A percentile compares a stretch with the other conserved stretches of the same genome.
Conservation (phyloP, 1,139 yeast species). For the Entelexis paramagnoliae region DNA sequence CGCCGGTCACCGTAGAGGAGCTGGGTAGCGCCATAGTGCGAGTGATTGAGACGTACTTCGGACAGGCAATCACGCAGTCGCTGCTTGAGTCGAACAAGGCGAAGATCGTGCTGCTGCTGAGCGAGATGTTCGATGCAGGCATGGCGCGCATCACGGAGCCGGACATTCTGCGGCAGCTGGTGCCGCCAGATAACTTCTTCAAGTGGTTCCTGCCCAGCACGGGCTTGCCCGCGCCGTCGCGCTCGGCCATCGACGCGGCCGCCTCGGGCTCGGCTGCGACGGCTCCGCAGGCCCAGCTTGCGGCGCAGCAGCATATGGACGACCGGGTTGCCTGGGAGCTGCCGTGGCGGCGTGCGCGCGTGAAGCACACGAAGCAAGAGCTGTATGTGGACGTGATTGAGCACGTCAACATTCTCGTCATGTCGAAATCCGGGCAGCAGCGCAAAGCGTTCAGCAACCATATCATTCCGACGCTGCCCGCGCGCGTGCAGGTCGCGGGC, state of each 20-base stretch:
- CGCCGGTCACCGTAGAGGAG: conserved; percentile 44
- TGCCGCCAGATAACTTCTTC: conserved; percentile 39
- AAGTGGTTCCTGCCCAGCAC: conserved; percentile 8
- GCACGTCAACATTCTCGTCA: conserved; percentile 30
- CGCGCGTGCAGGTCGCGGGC: conserved; percentile 39
- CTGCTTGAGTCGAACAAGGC: conserved; percentile 59
- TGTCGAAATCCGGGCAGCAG: not conserved
- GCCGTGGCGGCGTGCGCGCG: conserved; percentile 57
- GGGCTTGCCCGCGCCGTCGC: not conserved
- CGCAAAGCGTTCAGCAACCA: not conserved
- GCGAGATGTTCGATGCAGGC: conserved; percentile 70
- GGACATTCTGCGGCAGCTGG: conserved; percentile 57
- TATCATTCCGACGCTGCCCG: not conserved
- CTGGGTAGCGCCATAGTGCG: conserved; percentile 45
- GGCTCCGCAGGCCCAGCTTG: not conserved
- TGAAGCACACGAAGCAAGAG: conserved; percentile 63
- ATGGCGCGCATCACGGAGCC: conserved; percentile 62
- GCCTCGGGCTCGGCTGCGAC: not conserved
- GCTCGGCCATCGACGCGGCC: conserved; percentile 13
- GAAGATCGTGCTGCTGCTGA: conserved; percentile 48
- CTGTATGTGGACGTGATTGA: conserved; percentile 71
- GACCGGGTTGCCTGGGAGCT: conserved; percentile 14
- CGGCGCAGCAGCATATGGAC: conserved; percentile 8
- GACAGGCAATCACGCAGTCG: conserved; percentile 45
- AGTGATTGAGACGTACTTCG: conserved; percentile 50